A percentile compares a stretch with the other conserved stretches of the same genome.
These are phyloP conservation scores for Trypanosoma avium DNA, from an alignment of 208 protist genomes.

Conservation along the genomic window DNA sequence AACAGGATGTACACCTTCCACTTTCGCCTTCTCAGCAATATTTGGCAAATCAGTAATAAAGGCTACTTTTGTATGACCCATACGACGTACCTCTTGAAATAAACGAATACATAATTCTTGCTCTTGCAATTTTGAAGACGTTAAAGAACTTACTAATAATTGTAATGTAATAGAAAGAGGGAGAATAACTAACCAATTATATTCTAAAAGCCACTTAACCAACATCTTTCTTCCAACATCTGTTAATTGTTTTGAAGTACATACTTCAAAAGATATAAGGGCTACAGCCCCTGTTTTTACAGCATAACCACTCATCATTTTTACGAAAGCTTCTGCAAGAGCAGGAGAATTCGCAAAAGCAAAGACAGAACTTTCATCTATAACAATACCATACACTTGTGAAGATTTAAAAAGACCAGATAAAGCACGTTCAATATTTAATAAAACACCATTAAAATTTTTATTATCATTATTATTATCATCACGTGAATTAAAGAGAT, in stretches of 20 bases:
- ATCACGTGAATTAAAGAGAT: slow-evolving; percentile 7
- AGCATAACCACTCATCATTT: slow-evolving; percentile 79
- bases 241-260: slow-evolving; percentile 20
- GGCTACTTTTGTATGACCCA: slow-evolving; percentile 48
- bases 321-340: slow-evolving; percentile 55
- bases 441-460: not conserved
- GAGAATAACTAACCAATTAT: slow-evolving; percentile 58
- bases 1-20: slow-evolving; percentile 41
- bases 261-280: slow-evolving; percentile 54
- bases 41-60: slow-evolving; percentile 47
- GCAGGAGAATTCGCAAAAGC: slow-evolving; percentile 32
- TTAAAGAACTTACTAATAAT: slow-evolving; percentile 24
- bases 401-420: slow-evolving; percentile 16
- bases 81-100: slow-evolving; percentile 38
- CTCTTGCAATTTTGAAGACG: not conserved
- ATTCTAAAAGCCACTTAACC: slow-evolving; percentile 32
- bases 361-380: slow-evolving; percentile 42
- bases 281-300: slow-evolving; percentile 52
- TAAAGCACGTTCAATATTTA: slow-evolving; percentile 17
- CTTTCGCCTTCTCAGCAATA: slow-evolving; percentile 36
- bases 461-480: not conserved
- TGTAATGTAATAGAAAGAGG: slow-evolving; percentile 66
- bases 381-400: slow-evolving; percentile 64
- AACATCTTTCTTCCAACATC: slow-evolving; percentile 32
- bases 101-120: slow-evolving; percentile 29